These are phyloP conservation scores for Avena atlantica DNA, from an alignment of 176 grass and related monocot species.

Conservation along the genomic window DNA sequence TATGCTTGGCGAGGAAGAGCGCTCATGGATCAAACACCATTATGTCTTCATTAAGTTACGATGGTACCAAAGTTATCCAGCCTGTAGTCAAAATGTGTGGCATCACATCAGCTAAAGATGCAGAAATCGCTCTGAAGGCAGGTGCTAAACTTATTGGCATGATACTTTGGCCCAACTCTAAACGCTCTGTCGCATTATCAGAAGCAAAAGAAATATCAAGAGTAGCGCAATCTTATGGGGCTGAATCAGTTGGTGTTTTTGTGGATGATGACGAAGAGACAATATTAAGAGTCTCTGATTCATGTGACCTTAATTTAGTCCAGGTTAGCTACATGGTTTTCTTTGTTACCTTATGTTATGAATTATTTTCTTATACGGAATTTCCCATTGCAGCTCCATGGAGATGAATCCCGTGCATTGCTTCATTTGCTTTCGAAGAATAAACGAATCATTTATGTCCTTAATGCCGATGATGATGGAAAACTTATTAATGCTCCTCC, in stretches of 20 bases:
- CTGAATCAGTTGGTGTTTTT: constrained; percentile 87
- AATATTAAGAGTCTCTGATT: constrained; percentile 65
- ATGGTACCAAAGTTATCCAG: constrained; percentile 35
- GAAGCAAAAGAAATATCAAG: constrained; percentile 83
- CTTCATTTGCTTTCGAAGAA: constrained; percentile 57
- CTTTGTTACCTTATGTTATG: background rate
- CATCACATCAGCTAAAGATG: constrained; percentile 81
- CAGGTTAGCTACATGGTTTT: constrained; percentile 55
- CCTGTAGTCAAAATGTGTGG: constrained; percentile 94
- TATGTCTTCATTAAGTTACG: constrained; percentile 27
- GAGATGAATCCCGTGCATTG: constrained; percentile 68
- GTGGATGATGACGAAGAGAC: constrained; percentile 90
- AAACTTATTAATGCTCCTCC: constrained; percentile 69
- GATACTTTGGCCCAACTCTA: constrained; percentile 84
- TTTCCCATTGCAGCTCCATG: constrained; percentile 77
- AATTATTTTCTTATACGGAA: background rate
- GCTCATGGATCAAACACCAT: background rate
- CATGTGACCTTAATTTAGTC: constrained; percentile 65
- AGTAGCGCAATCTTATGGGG: constrained; percentile 62
- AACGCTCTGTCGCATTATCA: constrained; percentile 64
- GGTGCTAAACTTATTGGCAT: constrained; percentile 87
- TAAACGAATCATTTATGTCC: constrained; percentile 76
- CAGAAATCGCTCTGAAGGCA: constrained; percentile 65
- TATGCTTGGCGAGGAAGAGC: constrained; percentile 42
- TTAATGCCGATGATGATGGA: constrained; percentile 77